phyloP scores from a whole-genome alignment of 352 stramenopile genomes.

The Aphanomyces euteiches region DNA sequence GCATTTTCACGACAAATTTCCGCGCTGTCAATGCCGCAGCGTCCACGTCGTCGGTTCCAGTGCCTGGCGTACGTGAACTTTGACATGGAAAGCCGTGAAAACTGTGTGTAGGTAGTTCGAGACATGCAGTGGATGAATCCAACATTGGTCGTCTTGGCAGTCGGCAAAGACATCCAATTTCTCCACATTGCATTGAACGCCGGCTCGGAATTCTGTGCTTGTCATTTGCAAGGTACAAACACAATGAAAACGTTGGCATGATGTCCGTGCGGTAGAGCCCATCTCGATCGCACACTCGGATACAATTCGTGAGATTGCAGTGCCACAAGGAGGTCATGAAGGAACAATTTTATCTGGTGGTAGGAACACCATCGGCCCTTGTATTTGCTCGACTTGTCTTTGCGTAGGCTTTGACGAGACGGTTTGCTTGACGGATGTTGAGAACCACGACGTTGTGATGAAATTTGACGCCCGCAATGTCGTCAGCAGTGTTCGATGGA shows the following conservation, averaged over 20 bases:
- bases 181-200: conserved; percentile 37
- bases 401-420: conserved; percentile 72
- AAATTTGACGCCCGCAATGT: conserved; percentile 76
- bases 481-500: conserved; percentile 76
- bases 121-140: conserved; percentile 63
- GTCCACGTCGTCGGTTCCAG: conserved; percentile 36
- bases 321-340: conserved; percentile 37
- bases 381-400: neutral
- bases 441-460: conserved; percentile 41
- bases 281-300: conserved; percentile 62
- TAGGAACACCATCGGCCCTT: conserved; percentile 9
- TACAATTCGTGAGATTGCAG: conserved; percentile 66
- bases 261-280: conserved; percentile 36
- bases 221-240: neutral
- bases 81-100: neutral
- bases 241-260: neutral
- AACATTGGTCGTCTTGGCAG: conserved; percentile 47
- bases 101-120: conserved; percentile 51
- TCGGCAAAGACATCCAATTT: conserved; percentile 70
- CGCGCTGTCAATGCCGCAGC: conserved; percentile 32
- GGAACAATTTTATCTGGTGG: conserved; percentile 44
- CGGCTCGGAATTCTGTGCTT: neutral
- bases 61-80: conserved; percentile 41
- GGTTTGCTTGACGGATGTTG: conserved; percentile 64
- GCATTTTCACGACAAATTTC: conserved; percentile 65